Evolutionary conservation across 352 stramenopile species (phyloP), one percentile per base, ranked within the genome.

Genomic region (Pythium monospermum): DNA sequence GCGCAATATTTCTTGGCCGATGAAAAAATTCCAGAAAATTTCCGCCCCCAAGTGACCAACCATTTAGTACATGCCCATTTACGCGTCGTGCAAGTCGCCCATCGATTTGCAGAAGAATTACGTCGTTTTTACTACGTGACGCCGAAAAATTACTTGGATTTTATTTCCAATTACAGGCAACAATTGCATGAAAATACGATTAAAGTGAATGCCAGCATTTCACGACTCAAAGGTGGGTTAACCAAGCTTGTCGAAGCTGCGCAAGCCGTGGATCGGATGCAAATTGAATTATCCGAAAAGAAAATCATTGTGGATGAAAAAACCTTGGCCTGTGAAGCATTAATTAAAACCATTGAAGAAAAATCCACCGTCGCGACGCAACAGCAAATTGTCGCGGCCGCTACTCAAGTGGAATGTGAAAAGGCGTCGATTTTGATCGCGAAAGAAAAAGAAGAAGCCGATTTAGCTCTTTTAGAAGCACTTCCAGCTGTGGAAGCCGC

Each of bases 141-240:
- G 3, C 94, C 94, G 0, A 98, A 98, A 64, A 98, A 98, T 58
- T 98, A 98, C 50, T 64, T 98, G 16, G 94, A 98, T 62, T 98
- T 97, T 42, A 96, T 98, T 37, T 69, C 75, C 1, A 98, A 97
- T 52, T 98, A 98, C 61, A 67, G 88, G 3, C 63, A 85, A 27
- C 85, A 96, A 39, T 69, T 98, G 7, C 93, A 96, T 45, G 75
- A 91, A 26, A 97, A 96, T 56, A 87, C 88, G 25, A 57, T 83
- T 7, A 96, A 93, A 39, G 90, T 98, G 27, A 88, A 88, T n/a
- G 74, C 70, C 0, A 90, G 84, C 28, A 95, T 97, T 31, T 84
- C 91, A 19, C 77, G 94, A 11, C 61, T 98, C 2, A 85, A 91
- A 46, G 91, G 91, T 15, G 94, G 94, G 32, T 71, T 98, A 11